phyloP scores from a whole-genome alignment of 2,329 filamentous ascomycete species.

The Epichloe elymi region DNA sequence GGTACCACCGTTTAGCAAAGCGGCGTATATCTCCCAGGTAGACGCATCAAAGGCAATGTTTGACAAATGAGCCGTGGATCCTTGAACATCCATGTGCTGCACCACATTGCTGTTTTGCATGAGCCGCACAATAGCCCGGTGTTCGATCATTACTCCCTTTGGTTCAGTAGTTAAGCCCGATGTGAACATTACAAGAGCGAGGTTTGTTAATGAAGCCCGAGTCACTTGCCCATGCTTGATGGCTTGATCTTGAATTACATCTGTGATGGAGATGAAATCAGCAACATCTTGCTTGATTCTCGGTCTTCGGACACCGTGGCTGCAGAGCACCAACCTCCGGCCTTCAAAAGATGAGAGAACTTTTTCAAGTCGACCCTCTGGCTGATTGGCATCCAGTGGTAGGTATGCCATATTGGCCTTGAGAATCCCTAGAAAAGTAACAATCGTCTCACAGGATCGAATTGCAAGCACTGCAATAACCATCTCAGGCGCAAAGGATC shows the following conservation, averaged over 20 bases:
- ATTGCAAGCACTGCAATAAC: background rate
- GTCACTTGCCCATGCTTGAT: background rate
- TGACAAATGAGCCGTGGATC: slow-evolving; percentile 2
- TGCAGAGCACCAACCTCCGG: background rate
- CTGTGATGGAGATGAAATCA: background rate
- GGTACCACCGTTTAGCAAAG: slow-evolving; percentile 8
- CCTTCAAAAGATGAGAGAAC: slow-evolving; percentile 8
- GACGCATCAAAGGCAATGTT: slow-evolving; percentile 9
- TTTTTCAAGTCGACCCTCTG: slow-evolving; percentile 8
- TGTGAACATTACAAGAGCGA: slow-evolving; percentile 2
- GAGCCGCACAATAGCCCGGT: background rate
- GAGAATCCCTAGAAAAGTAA: slow-evolving; percentile 11
- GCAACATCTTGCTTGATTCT: background rate
- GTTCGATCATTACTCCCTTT: slow-evolving; percentile 2
- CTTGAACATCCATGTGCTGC: background rate
- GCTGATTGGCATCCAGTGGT: slow-evolving; percentile 11
- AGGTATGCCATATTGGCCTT: slow-evolving; percentile 15
- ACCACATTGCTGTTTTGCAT: background rate
- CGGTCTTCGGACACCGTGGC: background rate
- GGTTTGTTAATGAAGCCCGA: background rate
- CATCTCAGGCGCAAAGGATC: background rate
- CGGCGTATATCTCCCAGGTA: slow-evolving; percentile 7
- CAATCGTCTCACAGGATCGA: slow-evolving; percentile 3
- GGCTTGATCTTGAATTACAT: background rate
- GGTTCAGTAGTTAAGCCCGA: background rate